Conservation (phyloP, 768 basidiomycete genomes). For the Pleurotus sapidus region DNA sequence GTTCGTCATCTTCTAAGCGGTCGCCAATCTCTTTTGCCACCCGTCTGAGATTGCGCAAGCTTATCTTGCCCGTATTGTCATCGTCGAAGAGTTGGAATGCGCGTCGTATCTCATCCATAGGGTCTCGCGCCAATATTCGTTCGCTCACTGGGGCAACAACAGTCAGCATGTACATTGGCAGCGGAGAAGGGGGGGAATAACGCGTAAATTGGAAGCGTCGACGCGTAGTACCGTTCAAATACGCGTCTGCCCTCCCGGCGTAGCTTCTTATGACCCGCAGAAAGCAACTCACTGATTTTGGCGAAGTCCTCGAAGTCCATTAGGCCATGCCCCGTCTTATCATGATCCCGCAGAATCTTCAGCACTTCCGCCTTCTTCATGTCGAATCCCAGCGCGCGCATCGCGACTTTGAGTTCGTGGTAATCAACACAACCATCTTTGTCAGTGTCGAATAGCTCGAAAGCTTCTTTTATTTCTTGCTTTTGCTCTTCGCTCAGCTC, state of each 20-base stretch:
- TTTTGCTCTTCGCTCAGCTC: constrained; percentile 88
- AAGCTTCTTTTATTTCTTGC: constrained; percentile 97
- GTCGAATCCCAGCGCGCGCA: constrained; percentile 97
- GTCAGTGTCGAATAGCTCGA: constrained; percentile 98
- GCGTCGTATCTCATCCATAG: constrained; percentile 92
- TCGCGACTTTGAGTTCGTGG: constrained; percentile 98
- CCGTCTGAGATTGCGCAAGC: constrained; percentile 81
- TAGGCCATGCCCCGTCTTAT: constrained; percentile 75
- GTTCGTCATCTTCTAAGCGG: constrained; percentile 90
- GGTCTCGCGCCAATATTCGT: constrained; percentile 89
- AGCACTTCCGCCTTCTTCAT: constrained; percentile 98
- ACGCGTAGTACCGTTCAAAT: background rate
- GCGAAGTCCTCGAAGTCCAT: constrained; percentile 95
- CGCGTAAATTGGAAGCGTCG: background rate
- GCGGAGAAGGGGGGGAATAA: background rate
- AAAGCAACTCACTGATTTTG: constrained; percentile 73
- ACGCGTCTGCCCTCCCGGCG: background rate
- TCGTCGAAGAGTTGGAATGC: constrained; percentile 98
- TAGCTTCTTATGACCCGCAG: background rate
- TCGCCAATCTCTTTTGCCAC: constrained; percentile 98
- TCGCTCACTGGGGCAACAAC: constrained; percentile 72
- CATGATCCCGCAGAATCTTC: constrained; percentile 89
- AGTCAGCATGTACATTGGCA: constrained; percentile 17
- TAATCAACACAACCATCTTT: constrained; percentile 96
- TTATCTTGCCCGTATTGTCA: constrained; percentile 93